Evolutionary conservation across 163 green algal species (phyloP), one percentile per base, ranked within the genome.

Genomic region (Coccomyxa subellipsoidea): DNA sequence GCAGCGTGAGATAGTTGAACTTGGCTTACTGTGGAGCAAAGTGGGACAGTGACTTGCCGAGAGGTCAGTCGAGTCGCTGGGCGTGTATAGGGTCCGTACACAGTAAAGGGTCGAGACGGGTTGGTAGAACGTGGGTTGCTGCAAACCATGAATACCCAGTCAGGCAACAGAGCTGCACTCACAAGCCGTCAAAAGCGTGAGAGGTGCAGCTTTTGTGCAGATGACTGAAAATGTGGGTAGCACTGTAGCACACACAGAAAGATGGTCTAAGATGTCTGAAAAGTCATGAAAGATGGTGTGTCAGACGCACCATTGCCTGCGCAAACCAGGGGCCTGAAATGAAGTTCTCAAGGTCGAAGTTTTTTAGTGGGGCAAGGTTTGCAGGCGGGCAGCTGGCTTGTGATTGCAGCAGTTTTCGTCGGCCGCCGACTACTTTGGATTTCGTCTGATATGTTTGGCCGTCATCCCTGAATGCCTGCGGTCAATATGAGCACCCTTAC

Each of bases 101-200:
- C 70, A 77, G 70, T 47, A 77, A 8, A 77, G 70, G 10, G 70
- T 47, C 10, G 32, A 38, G 10, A 39, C 12, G 32, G 70, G 70
- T 31, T 77, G 70, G 32, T 40, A 77, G 70, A 36, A 73, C 8
- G 66, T 73, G 27, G 66, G 66, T 73, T 73, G 66, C 66, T 73
- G 66, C 66, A 73, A 1, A 73, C n/a, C n/a, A n/a, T n/a, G n/a
- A n/a, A n/a, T n/a, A n/a, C n/a, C n/a, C n/a, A n/a, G n/a, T n/a
- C n/a, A n/a, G 47, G 47, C 15, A 27, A 18, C 47, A 59, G 0
- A 23, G 47, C 47, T 5, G 47, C 47, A 27, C 23, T 12, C 23
- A 59, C 40, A 54, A 54, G 8, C 40, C 8, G 40, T 54, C 40
- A 54, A 6, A 59, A 27, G 47, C 0, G 23, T 12, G 47, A 59